Evolutionary conservation across 805 yeast species (phyloP), one percentile per base, ranked within the genome.

Genomic region (Pichia manshurica): DNA sequence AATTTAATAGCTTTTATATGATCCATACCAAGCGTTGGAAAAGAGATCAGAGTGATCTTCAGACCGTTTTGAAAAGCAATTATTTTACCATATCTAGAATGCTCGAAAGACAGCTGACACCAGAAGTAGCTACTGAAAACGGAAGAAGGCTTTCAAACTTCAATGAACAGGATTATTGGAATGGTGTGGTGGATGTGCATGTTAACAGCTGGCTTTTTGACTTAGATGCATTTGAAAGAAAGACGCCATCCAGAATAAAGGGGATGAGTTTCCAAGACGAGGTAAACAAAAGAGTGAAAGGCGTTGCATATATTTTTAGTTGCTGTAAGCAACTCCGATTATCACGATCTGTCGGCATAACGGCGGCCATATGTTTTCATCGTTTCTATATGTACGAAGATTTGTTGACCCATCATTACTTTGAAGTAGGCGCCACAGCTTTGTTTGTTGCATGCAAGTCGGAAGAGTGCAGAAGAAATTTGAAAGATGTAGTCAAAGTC

Each of bases 361-460:
- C 78, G 0, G 81, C 81, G 0, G 59, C 76, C 21, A 64, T 63
- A 15, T 72, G 66, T 49, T 63, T 77, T 45, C 82, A 78, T 50
- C 62, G 83, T 44, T 78, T 75, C 57, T 78, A 76, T 56, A 70
- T 73, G 71, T 61, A 77, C 23, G 60, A 64, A 45, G 70, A 75
- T 32, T 53, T 76, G 43, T 60, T 62, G 35, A 58, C 64, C 38
- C 64, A 64, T 51, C 81, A 76, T 49, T 70, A 71, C 44, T 78
- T 71, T 52, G 79, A 78, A 49, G 64, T 72, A 7, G 81, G 73
- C 0, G 79, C 77, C 1, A 70, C 79, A 2, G 61, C 75, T 28
- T 53, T 78, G 16, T 78, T 78, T 53, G 60, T 78, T 22, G 81
- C 81, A 4, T 68, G 77, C 46, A 78, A 78, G 50, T 69, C 76